Evolutionary conservation across 1,284 basidiomycete species (phyloP).

Genomic region (Microbotryomycetes sp.): DNA sequence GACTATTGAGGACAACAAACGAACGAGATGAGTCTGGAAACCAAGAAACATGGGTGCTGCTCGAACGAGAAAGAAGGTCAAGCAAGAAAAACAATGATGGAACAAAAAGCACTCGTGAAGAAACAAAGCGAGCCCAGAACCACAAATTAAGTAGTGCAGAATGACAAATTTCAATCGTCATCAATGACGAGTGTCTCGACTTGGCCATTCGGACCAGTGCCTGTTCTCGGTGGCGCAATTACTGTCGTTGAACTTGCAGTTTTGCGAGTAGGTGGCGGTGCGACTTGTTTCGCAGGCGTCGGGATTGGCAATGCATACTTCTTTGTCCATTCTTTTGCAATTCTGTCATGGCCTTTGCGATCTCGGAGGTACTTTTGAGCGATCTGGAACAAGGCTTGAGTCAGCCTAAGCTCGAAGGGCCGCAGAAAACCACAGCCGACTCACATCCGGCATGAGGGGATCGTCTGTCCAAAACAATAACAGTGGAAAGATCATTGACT

Average conservation of each 20-base stretch:
- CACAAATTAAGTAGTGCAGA: too few species aligned
- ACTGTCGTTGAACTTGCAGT: background rate
- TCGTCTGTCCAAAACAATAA: background rate
- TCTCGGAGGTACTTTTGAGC: slow-evolving; percentile 64
- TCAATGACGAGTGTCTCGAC: background rate
- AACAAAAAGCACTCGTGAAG: too few species aligned
- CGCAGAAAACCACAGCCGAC: background rate
- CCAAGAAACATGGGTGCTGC: too few species aligned
- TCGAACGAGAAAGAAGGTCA: too few species aligned
- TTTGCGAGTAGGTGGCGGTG: background rate
- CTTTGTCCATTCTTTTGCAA: slow-evolving; percentile 25
- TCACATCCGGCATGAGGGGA: slow-evolving; percentile 14
- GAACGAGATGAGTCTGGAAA: too few species aligned
- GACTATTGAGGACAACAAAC: too few species aligned
- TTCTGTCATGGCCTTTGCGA: slow-evolving; percentile 29
- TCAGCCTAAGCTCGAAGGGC: too few species aligned
- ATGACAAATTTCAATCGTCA: too few species aligned
- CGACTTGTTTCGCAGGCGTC: background rate
- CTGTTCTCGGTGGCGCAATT: background rate
- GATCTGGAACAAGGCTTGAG: slow-evolving; percentile 57
- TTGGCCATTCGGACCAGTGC: background rate
- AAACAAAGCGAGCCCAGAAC: too few species aligned
- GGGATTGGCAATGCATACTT: background rate
- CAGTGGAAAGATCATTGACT: background rate
- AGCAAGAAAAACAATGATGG: too few species aligned